Conservation (phyloP, 306 rosid species). For the Gleditsia sinensis region DNA sequence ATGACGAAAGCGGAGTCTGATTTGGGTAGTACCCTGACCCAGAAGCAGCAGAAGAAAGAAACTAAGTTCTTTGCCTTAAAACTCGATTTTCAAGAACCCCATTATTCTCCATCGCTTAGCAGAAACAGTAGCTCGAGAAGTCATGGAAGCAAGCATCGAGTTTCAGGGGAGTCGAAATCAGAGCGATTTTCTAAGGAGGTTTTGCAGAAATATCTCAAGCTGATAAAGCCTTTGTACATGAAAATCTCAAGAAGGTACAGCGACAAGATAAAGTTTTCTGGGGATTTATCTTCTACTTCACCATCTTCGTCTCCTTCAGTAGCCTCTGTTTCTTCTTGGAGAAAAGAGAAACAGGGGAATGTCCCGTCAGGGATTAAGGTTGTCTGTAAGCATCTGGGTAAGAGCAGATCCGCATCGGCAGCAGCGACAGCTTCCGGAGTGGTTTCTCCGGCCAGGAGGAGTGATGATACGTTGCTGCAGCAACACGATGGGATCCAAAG, state of each 20-base stretch:
- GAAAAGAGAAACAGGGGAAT: neutral
- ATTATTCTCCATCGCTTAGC: constrained; percentile 35
- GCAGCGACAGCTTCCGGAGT: constrained; percentile 22
- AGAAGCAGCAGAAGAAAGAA: constrained; percentile 21
- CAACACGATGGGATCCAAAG: constrained; percentile 91
- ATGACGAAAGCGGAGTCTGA: neutral
- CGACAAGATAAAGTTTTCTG: constrained; percentile 17
- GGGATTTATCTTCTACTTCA: neutral
- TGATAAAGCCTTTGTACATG: constrained; percentile 53
- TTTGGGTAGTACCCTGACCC: no score
- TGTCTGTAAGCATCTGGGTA: constrained; percentile 67
- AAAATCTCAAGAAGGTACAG: constrained; percentile 44
- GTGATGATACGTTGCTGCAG: constrained; percentile 70
- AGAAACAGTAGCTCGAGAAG: constrained; percentile 41
- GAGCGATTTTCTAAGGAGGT: constrained; percentile 53
- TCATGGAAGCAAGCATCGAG: neutral
- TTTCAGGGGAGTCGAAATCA: constrained; percentile 35
- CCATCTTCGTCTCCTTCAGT: neutral
- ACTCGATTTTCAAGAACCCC: constrained; percentile 19
- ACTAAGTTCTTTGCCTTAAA: constrained; percentile 10
- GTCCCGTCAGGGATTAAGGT: constrained; percentile 50
- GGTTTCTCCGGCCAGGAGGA: constrained; percentile 50
- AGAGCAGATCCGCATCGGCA: constrained; percentile 69
- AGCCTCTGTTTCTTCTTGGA: neutral
- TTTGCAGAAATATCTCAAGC: constrained; percentile 54